These are phyloP conservation scores for Taxillus chinensis DNA, from an alignment of 164 flowering plant species.

Conservation along the genomic window DNA sequence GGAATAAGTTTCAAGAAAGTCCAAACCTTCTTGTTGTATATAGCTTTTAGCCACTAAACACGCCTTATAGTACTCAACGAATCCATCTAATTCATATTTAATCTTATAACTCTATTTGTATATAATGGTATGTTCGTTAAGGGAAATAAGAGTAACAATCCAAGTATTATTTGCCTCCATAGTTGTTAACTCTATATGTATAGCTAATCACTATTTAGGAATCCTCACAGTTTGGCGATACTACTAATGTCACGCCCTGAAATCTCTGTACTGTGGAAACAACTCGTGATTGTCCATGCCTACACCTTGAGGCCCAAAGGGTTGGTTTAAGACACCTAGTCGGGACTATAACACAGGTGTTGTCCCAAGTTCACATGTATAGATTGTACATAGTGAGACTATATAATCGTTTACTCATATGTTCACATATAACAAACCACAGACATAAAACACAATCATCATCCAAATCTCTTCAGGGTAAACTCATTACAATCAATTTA, in stretches of 20 bases:
- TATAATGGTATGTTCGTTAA: not conserved
- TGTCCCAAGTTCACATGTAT: too few relatives aligned
- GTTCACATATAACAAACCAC: too few relatives aligned
- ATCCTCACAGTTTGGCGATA: not conserved
- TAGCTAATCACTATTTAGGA: not conserved
- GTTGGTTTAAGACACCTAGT: too few relatives aligned
- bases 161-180: not conserved
- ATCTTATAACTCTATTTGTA: not conserved
- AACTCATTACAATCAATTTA: too few relatives aligned
- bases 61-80: not conserved
- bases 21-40: not conserved
- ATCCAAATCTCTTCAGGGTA: too few relatives aligned
- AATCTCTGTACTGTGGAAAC: not conserved
- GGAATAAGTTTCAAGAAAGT: too few relatives aligned
- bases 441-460: too few relatives aligned
- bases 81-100: not conserved
- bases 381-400: too few relatives aligned
- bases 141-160: not conserved
- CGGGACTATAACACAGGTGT: too few relatives aligned
- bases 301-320: not conserved
- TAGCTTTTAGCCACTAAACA: not conserved
- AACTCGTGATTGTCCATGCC: not conserved
- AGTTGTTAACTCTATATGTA: not conserved
- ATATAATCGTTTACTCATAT: too few relatives aligned
- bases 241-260: not conserved